A percentile compares a stretch with the other conserved stretches of the same genome.
These are phyloP conservation scores for Tothia fuscella DNA, from an alignment of 2,329 filamentous ascomycete genomes.

Conservation along the genomic window DNA sequence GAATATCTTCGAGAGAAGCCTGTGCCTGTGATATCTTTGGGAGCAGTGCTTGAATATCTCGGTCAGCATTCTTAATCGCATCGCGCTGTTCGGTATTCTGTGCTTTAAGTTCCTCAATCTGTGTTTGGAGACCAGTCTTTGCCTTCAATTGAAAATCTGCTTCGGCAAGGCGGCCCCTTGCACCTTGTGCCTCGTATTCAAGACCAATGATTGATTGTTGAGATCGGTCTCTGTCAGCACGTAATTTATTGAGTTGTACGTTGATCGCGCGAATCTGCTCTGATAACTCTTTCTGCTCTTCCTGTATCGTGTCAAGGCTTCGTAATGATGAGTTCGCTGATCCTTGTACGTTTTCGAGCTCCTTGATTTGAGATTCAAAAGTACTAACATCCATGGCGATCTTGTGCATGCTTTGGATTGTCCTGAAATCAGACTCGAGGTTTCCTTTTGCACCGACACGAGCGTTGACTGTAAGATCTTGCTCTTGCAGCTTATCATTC, in stretches of 20 bases:
- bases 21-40: conserved; percentile 68
- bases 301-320: conserved; percentile 73
- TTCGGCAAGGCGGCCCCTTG: conserved; percentile 58
- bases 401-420: conserved; percentile 62
- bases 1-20: conserved; percentile 63
- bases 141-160: conserved; percentile 68
- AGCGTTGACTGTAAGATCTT: conserved; percentile 55
- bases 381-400: conserved; percentile 60
- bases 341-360: conserved; percentile 64
- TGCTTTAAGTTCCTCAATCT: conserved; percentile 62
- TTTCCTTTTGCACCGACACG: conserved; percentile 55
- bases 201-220: conserved; percentile 55
- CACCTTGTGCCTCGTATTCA: conserved; percentile 67
- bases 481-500: conserved; percentile 39
- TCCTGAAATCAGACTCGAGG: conserved; percentile 63
- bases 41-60: conserved; percentile 59
- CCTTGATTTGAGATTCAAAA: conserved; percentile 60
- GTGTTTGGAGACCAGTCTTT: conserved; percentile 56
- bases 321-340: conserved; percentile 50
- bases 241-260: conserved; percentile 51
- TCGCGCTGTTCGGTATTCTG: conserved; percentile 58
- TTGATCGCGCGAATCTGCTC: conserved; percentile 58
- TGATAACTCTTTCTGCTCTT: conserved; percentile 53
- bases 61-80: conserved; percentile 55
- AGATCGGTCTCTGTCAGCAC: conserved; percentile 57